Conservation (phyloP, 2,329 filamentous ascomycete genomes). For the Coniochaeta pulveracea region DNA sequence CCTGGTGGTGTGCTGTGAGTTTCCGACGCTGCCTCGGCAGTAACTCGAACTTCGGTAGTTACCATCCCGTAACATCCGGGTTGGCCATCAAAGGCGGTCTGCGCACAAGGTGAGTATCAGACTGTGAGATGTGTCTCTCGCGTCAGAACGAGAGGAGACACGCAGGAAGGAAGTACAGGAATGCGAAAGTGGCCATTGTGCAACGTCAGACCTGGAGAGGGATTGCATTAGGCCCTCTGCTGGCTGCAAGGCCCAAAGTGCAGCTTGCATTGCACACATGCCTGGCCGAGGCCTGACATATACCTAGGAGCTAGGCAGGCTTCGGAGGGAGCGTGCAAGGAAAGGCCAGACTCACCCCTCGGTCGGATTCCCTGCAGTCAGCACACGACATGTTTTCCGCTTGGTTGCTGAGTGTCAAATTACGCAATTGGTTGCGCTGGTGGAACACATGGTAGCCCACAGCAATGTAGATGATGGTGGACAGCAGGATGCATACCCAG, state of each 20-base stretch:
- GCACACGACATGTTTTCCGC: constrained; percentile 18
- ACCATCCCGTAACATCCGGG: constrained; percentile 35
- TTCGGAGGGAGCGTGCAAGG: not conserved
- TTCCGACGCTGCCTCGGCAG: constrained; percentile 15
- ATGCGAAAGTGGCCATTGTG: not conserved
- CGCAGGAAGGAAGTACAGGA: not conserved
- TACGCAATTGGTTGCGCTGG: constrained; percentile 41
- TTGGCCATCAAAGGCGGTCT: constrained; percentile 14
- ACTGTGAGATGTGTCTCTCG: not conserved
- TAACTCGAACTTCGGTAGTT: constrained; percentile 40
- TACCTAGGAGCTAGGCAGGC: not conserved
- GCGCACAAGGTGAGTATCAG: not conserved
- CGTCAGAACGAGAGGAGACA: not conserved
- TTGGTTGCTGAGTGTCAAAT: constrained; percentile 37
- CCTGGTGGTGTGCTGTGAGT: constrained; percentile 9
- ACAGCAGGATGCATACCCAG: constrained; percentile 46
- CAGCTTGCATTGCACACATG: no score
- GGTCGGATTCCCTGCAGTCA: constrained; percentile 16
- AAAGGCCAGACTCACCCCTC: constrained; percentile 19
- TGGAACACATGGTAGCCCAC: constrained; percentile 51
- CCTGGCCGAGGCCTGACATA: no score
- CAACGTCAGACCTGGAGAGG: not conserved
- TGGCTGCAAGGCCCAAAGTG: not conserved
- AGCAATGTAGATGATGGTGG: constrained; percentile 40
- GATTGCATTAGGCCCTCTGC: not conserved